Percentiles rank a stretch among this genome's conserved stretches.
phyloP scores from a whole-genome alignment of 345 rosid genomes.

The Syzygium aqueum region DNA sequence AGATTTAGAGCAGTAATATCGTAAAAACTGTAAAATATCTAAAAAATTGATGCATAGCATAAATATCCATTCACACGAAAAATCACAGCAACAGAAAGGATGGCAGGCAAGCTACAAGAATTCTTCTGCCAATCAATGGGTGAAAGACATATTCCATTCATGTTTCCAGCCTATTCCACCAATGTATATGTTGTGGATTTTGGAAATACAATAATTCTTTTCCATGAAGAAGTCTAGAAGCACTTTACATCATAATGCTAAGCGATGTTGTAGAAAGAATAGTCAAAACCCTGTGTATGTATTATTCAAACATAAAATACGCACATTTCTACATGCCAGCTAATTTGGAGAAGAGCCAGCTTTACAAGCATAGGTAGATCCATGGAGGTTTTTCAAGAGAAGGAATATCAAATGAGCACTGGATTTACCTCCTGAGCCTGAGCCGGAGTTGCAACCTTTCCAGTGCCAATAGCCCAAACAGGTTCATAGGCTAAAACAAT shows the following conservation, averaged over 20 bases:
- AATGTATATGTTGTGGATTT: neutral
- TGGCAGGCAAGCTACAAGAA: neutral
- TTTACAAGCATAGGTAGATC: neutral
- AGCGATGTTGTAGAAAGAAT: neutral
- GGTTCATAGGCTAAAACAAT: slow-evolving; percentile 75
- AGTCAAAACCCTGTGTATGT: neutral
- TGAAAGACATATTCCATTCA: neutral
- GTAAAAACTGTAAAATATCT: neutral
- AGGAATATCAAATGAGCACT: neutral
- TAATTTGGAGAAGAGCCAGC: neutral
- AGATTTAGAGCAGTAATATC: neutral
- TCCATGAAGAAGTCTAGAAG: neutral
- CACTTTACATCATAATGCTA: neutral
- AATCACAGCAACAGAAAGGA: neutral
- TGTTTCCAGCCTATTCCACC: neutral
- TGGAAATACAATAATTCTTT: neutral
- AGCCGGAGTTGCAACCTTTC: slow-evolving; percentile 71
- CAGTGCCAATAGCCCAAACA: slow-evolving; percentile 86
- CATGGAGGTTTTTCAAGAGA: neutral
- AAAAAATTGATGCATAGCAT: neutral
- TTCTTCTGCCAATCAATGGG: neutral
- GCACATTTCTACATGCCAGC: neutral
- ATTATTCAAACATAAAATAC: neutral
- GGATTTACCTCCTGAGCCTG: slow-evolving; percentile 69
- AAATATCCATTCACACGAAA: neutral